Evolutionary conservation across 2,329 filamentous ascomycete species (phyloP), one percentile per base, ranked within the genome.

Genomic region (Colletotrichum sp.): DNA sequence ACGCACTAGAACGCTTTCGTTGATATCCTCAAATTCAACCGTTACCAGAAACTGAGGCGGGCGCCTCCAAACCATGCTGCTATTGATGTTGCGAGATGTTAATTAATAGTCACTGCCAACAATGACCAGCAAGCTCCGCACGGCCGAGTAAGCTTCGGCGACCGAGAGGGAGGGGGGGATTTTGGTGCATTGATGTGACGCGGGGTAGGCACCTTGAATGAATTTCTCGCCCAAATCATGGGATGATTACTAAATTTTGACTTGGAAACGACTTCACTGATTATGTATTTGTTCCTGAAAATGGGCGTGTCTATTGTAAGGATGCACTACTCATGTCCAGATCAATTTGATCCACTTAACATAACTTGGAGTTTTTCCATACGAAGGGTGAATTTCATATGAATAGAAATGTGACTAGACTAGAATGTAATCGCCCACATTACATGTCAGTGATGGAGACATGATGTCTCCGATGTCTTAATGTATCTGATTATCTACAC

Each of bases 341-440:
- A 5, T 38, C 4, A 38, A 5, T 38, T 38, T 18, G 36, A 38
- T 8, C 15, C 8, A 8, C 15, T 9, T 8, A 3, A 38, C 8
- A 38, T 8, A 5, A 2, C 1, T 15, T 15, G 2, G 13, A 15
- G 32, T 7, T 34, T 15, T 34, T 7, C 32, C 13, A 34, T 34
- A 34, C 32, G 32, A 7, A 15, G 13, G 34, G 6, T 36, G 34
- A 36, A 15, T 2, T 36, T 16, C 34, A 36, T 1, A 16, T 36
- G 6, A 38, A 18, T 15, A 18, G 36, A 38, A 38, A 8, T 38
- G 36, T 38, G 36, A 38, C 8, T 21, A 2, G 9, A n/a, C 2
- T n/a, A 7, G 10, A 12, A 6, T 2, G 0, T 2, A 48, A n/a
- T 1, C 38, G 18, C 18, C 9, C 5, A 12, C 0, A 21, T 0